Evolutionary conservation across 2,329 filamentous ascomycete genomes (phyloP).

Genomic region (Daldinia eschscholtzii): DNA sequence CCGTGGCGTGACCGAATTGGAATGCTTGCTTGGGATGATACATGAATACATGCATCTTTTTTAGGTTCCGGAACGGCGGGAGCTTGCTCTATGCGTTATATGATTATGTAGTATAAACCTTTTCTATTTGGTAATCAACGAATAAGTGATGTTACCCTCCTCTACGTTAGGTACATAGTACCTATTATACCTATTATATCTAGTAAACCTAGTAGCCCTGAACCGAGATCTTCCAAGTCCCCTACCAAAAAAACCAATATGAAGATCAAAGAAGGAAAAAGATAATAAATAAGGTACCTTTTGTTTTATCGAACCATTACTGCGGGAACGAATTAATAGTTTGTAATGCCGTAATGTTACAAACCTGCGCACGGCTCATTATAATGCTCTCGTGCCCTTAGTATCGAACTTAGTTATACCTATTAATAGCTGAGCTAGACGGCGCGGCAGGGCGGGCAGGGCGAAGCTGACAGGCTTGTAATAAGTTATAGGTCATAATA

Average conservation of each 20-base stretch:
- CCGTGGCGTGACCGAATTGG: conserved; percentile 34
- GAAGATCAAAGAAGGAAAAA: not conserved
- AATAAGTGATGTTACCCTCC: conserved; percentile 1
- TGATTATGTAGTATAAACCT: conserved; percentile 5
- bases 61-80: conserved; percentile 14
- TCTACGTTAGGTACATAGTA: not conserved
- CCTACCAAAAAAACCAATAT: not conserved
- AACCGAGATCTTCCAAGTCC: too few relatives aligned
- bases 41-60: conserved; percentile 1
- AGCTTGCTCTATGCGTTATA: conserved; percentile 5
- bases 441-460: not conserved
- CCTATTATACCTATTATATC: too few relatives aligned
- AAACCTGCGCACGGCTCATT: conserved; percentile 5
- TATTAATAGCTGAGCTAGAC: conserved; percentile 13
- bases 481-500: conserved; percentile 6
- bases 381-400: conserved; percentile 15
- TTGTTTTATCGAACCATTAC: not conserved
- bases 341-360: conserved; percentile 19
- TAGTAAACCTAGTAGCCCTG: too few relatives aligned
- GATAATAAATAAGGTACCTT: not conserved
- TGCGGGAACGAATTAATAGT: conserved; percentile 9
- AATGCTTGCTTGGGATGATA: conserved; percentile 14
- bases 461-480: conserved; percentile 3
- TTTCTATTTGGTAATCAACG: conserved; percentile 1
- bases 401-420: conserved; percentile 6